Evolutionary conservation across 1,139 yeast genomes (phyloP), one percentile per base, ranked within the genome.

Genomic region (Nematodospora anomalae): DNA sequence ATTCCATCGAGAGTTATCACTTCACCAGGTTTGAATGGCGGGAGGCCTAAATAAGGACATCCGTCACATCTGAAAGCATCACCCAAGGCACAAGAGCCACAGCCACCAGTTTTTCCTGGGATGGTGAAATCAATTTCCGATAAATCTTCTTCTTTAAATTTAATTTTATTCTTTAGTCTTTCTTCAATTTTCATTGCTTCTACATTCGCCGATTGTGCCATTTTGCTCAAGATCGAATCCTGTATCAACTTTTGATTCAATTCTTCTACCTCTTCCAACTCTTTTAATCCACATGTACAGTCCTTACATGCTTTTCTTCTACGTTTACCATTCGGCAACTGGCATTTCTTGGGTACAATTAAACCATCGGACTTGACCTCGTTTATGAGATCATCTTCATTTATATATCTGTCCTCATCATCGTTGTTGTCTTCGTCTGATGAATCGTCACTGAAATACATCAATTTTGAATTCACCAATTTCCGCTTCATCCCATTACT

Each of bases 51-150:
- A 62, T 81, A 94, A 29, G 98, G 99, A 64, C 99, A 92, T 3
- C 97, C 97, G 52, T 90, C 96, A 62, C 99, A 92, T 55, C 99
- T 73, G 67, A 92, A 92, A 0, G 98, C 98, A 61, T 92, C 98
- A 27, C 99, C 98, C 39, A 92, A 73, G 0, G 97, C 83, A 67
- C 99, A 92, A 8, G 95, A 86, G 14, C 96, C 96, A 66, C 99
- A 92, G 1, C 97, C 96, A 23, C 97, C 97, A 21, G 83, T 79
- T 60, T 90, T 92, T 26, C 97, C 97, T 46, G 89, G 88, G 11
- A 90, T 80, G 1, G 98, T 92, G 62, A 92, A 94, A 58, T 94
- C 98, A 40, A 94, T 80, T 58, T 92, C 98, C 3, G 92, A 70
- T 52, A 80, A 68, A 42, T 83, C 97, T 38, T 80, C 79, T 11